Conservation (phyloP, 345 rosid genomes). For the Aquilaria sinensis region DNA sequence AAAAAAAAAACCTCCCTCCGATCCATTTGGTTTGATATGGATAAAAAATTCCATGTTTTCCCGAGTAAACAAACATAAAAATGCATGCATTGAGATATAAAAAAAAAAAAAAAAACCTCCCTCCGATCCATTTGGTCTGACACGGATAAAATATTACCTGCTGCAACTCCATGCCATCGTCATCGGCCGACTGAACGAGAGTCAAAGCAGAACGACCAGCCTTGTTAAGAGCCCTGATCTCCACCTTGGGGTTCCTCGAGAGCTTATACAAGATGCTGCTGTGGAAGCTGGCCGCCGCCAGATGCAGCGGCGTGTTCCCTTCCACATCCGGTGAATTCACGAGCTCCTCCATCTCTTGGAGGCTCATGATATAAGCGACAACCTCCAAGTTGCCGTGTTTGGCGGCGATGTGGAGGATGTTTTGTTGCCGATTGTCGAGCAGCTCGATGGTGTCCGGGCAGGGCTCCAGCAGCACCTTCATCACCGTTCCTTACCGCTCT, state of each 20-base stretch:
- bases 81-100: too few species aligned
- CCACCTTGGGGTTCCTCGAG: background rate
- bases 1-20: too few species aligned
- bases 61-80: too few species aligned
- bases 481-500: background rate
- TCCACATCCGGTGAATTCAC: background rate
- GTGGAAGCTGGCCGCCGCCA: background rate
- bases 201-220: background rate
- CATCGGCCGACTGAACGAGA: background rate
- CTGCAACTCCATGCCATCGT: background rate
- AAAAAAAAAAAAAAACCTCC: too few species aligned
- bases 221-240: conserved; percentile 6
- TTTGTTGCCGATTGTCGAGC: background rate
- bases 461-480: background rate
- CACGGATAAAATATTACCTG: background rate
- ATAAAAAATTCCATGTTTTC: too few species aligned
- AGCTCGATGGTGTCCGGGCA: conserved; percentile 2
- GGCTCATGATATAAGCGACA: background rate
- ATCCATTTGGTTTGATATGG: too few species aligned
- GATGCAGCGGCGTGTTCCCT: conserved; percentile 13
- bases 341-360: conserved; percentile 1
- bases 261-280: background rate
- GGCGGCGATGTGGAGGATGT: conserved; percentile 11
- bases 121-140: too few species aligned
- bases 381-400: background rate